Base-by-base conservation (phyloP, 768 basidiomycete species). In the Tulasnella sp. region DNA sequence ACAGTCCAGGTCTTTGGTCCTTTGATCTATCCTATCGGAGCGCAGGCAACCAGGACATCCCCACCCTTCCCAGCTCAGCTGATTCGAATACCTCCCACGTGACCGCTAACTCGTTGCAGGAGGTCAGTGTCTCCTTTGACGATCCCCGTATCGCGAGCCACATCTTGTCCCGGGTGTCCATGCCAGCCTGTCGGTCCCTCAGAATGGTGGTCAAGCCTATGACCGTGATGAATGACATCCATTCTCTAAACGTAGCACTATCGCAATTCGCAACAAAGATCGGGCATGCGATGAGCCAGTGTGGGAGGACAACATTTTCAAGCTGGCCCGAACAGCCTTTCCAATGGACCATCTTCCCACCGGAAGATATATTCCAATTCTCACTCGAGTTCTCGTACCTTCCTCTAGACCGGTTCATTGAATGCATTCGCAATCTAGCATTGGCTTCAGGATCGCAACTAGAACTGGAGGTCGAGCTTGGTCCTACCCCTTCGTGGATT, bases 111-210 rank as follows among this genome's bases (percentile, higher is more conserved):
- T 34, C 14, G 19, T 19, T 68, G 31, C 18, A 68, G 31, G 62
- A 68, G 12, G 62, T 68, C 18, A 14, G 14, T 16, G 8, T 68
- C 62, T 6, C 10, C 31, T 6, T 68, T 34, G 12, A 27, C 18
- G n/a, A 27, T 36, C 31, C 31, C 21, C 62, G 27, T 7, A 6
- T 36, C 16, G 27, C 62, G 18, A 36, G 62, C 16, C 31, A 68
- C 34, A 68, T 68, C 10, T 34, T 68, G 4, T 68, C 62, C 18
- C 62, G 36, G 16, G 62, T 68, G 16, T 68, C 85, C 85, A 78
- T 85, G 84, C 74, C 85, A 82, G 44, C 97, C 86, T 81, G 90
- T 91, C 84, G n/a, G 14, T 52, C 52, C 52, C 52, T 52, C 52
- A n/a, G 9, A 10, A 8, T 52, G 52, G 44, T 52, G 24, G 24